A percentile compares a stretch with the other conserved stretches of the same genome.
phyloP scores from a whole-genome alignment of 2,329 filamentous ascomycete species.

The Tricladium varicosporioides region DNA sequence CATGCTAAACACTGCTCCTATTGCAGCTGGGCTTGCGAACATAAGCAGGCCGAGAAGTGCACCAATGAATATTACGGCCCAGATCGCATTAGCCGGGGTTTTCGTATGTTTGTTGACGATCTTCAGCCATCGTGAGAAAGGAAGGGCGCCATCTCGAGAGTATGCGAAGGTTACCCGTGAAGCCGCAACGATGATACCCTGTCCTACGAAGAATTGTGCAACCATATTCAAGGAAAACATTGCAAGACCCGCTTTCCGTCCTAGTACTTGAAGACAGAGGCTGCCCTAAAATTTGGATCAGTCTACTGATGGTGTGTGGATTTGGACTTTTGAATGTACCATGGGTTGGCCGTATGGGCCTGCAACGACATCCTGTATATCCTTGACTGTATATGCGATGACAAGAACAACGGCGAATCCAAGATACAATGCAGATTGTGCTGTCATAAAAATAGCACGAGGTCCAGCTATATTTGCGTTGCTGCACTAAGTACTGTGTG shows the following conservation, averaged over 20 bases:
- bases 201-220: slow-evolving; percentile 69
- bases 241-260: slow-evolving; percentile 57
- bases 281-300: slow-evolving; percentile 36
- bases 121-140: slow-evolving; percentile 56
- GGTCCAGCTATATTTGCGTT: slow-evolving; percentile 65
- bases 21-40: slow-evolving; percentile 60
- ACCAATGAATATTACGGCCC: slow-evolving; percentile 62
- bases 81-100: slow-evolving; percentile 70
- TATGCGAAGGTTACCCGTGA: slow-evolving; percentile 72
- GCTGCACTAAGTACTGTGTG: slow-evolving; percentile 45
- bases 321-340: slow-evolving; percentile 33
- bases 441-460: slow-evolving; percentile 63
- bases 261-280: slow-evolving; percentile 64
- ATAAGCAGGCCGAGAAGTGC: slow-evolving; percentile 61
- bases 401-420: slow-evolving; percentile 62
- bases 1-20: slow-evolving; percentile 68
- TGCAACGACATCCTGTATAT: slow-evolving; percentile 56
- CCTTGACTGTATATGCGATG: slow-evolving; percentile 68
- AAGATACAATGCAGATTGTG: slow-evolving; percentile 54
- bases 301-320: not conserved
- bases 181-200: slow-evolving; percentile 66
- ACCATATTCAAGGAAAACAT: slow-evolving; percentile 66
- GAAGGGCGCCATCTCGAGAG: slow-evolving; percentile 69
- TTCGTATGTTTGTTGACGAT: slow-evolving; percentile 57
- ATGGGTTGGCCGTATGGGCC: slow-evolving; percentile 68